Percentiles rank a stretch among this genome's conserved stretches.
These are phyloP conservation scores for Epichloe gansuensis DNA, from an alignment of 2,329 filamentous ascomycete species.

Conservation along the genomic window DNA sequence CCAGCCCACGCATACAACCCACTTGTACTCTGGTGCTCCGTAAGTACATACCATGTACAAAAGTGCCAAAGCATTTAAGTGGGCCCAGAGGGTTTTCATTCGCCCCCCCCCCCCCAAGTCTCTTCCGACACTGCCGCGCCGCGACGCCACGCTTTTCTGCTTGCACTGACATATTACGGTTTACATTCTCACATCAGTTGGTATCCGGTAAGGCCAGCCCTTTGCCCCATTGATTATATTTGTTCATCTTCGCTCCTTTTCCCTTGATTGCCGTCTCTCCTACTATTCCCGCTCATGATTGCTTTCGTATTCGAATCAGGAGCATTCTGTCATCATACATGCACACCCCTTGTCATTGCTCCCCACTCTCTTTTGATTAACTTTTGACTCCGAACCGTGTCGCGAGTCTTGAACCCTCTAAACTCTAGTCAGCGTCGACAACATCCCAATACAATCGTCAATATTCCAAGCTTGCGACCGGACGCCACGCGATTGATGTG, in stretches of 20 bases:
- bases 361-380: neutral
- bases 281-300: neutral
- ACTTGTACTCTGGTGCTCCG: too few species aligned
- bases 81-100: too few species aligned
- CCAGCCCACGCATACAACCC: too few species aligned
- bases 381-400: neutral
- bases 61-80: too few species aligned
- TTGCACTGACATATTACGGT: neutral
- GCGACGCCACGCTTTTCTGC: neutral
- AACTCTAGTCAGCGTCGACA: neutral
- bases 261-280: neutral
- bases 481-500: neutral
- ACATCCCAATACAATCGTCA: neutral
- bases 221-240: neutral
- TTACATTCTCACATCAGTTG: neutral
- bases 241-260: neutral
- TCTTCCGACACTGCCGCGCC: conserved; percentile 8
- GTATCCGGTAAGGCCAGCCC: neutral
- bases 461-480: neutral
- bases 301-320: neutral
- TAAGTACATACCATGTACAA: too few species aligned
- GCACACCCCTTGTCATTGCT: neutral
- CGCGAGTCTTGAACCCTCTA: neutral
- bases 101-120: neutral
- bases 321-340: neutral